Conservation (phyloP, 192 early-diverging fungal genomes). For the Gryganskiella cystojenkinii region DNA sequence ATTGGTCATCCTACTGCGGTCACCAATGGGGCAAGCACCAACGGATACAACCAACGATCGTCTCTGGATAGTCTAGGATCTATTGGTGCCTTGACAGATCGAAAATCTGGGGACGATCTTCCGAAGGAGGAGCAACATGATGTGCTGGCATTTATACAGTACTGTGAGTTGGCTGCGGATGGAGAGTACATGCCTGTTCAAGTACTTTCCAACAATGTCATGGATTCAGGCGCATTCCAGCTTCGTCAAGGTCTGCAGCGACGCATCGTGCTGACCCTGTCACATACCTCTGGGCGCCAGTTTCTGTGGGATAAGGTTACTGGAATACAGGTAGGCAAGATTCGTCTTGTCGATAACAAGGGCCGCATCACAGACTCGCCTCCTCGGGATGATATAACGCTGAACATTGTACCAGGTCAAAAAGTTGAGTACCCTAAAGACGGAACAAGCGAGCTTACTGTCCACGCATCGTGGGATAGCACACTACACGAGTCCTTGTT, state of each 20-base stretch:
- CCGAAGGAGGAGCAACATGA: slow-evolving; percentile 75
- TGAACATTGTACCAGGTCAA: slow-evolving; percentile 60
- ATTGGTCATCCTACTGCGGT: background rate
- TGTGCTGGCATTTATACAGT: slow-evolving; percentile 69
- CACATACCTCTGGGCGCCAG: slow-evolving; percentile 74
- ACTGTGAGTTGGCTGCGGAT: slow-evolving; percentile 70
- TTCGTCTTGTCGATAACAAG: slow-evolving; percentile 67
- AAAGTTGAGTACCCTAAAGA: slow-evolving; percentile 62
- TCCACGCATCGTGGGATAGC: slow-evolving; percentile 78
- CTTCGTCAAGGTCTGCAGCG: slow-evolving; percentile 83
- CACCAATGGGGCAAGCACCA: background rate
- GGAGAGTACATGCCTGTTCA: slow-evolving; percentile 72
- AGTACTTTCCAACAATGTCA: slow-evolving; percentile 54
- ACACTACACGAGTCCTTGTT: slow-evolving; percentile 75
- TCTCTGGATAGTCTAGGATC: slow-evolving; percentile 51
- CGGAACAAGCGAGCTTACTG: slow-evolving; percentile 69
- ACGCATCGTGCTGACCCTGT: slow-evolving; percentile 70
- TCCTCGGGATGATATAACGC: slow-evolving; percentile 61
- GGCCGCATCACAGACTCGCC: slow-evolving; percentile 64
- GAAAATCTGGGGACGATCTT: slow-evolving; percentile 69
- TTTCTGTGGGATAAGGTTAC: slow-evolving; percentile 62
- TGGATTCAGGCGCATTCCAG: slow-evolving; percentile 65
- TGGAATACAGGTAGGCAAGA: slow-evolving; percentile 56
- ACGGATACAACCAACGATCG: background rate
- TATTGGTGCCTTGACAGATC: slow-evolving; percentile 40